Evolutionary conservation across 495 filamentous ascomycete species (phyloP), one percentile per base, ranked within the genome.

Genomic region (Polyplosphaeria fusca): DNA sequence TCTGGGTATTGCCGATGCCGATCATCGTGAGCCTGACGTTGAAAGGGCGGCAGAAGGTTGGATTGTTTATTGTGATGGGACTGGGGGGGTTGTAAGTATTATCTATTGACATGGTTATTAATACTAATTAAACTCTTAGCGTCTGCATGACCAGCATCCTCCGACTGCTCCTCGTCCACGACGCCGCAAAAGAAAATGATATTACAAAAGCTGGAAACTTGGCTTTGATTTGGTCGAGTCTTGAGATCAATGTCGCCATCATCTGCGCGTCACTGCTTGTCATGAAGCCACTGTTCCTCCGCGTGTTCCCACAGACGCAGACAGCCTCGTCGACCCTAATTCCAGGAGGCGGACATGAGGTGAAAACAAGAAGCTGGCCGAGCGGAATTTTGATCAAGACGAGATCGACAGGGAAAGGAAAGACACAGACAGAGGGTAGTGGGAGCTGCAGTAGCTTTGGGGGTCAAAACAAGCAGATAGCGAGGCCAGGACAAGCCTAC

Each of bases 31-130:
- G 35, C 13, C 55, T 72, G 20, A 61, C 55, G 27, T 50, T 72
- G 11, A 57, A 61, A 7, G 53, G 52, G 20, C 53, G 58, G 47
- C 68, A 83, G 56, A 85, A 80, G 60, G 20, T 72, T 25, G 75
- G 71, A 0, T 61, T 85, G 12, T 70, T 82, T 46, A 61, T 74
- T 18, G 73, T 84, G 19, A 84, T 85, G 58, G 72, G 74, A 1
- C 68, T 85, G 0, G 82, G 83, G 49, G 74, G 71, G 60, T 74
- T 82, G 61, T 65, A 43, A 49, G 58, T 51, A 5, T 52, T 26
- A 30, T 26, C 23, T 30, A n/a, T 44, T 24, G 14, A 5, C 5
- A 18, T 13, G 18, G 19, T 52, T 9, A 35, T 52, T 9, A 35
- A 52, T 39, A 11, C 43, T 46, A 26, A 46, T 46, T 4, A 23